Evolutionary conservation across 1,284 basidiomycete species (phyloP).

Genomic region (Tilletia walkeri): DNA sequence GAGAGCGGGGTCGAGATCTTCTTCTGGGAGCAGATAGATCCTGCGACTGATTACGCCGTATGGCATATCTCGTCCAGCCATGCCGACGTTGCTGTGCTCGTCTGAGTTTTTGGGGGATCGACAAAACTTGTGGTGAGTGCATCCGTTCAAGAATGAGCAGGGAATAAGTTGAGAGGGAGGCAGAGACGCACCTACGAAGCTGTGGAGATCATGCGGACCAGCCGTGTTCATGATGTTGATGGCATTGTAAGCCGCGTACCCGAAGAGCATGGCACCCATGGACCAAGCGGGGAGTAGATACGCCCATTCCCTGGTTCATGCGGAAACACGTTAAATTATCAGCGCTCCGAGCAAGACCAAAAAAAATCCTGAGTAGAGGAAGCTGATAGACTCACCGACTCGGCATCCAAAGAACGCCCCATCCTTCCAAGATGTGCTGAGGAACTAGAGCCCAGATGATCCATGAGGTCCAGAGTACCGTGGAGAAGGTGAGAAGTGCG

Average conservation of each 20-base stretch:
- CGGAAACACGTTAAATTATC: not conserved
- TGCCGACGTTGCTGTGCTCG: constrained; percentile 2
- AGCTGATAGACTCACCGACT: not conserved
- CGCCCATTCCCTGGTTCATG: constrained; percentile 14
- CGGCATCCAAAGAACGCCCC: constrained; percentile 13
- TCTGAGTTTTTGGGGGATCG: not conserved
- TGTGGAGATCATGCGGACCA: not conserved
- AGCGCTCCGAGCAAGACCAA: not conserved
- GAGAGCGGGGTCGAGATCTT: no score
- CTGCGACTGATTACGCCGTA: not conserved
- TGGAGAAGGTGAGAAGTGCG: constrained; percentile 10
- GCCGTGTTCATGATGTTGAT: constrained; percentile 16
- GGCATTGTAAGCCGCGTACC: not conserved
- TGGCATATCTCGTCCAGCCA: not conserved
- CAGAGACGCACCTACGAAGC: not conserved
- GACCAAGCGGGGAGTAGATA: constrained; percentile 15
- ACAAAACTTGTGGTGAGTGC: not conserved
- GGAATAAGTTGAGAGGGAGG: no score
- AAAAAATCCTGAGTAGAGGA: not conserved
- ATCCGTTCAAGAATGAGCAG: not conserved
- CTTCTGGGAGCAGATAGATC: not conserved
- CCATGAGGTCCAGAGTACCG: constrained; percentile 4
- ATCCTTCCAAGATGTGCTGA: not conserved
- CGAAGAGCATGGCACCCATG: constrained; percentile 6
- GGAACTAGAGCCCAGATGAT: constrained; percentile 14